Percentiles rank a stretch among this genome's conserved stretches.
Conservation (phyloP, 202 grass and related monocot species). For the Setaria italica region DNA sequence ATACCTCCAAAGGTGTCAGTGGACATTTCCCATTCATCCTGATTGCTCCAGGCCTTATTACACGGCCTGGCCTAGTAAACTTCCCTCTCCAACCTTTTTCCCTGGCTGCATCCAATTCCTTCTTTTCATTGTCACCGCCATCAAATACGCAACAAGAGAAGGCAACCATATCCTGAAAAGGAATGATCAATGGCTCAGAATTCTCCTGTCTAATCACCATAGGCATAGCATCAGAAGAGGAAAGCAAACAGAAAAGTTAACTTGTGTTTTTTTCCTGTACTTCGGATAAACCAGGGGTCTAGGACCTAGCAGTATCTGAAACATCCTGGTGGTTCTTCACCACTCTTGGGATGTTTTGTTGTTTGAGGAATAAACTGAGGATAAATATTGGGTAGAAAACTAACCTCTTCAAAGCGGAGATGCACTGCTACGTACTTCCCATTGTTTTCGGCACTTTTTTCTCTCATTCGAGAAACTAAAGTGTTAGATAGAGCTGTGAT, state of each 20-base stretch:
- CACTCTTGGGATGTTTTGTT: slow-evolving; percentile 4
- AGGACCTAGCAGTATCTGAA: slow-evolving; percentile 11
- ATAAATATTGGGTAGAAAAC: slow-evolving; percentile 27
- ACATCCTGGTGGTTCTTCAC: neutral
- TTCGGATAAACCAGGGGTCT: neutral
- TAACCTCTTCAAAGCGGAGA: slow-evolving; percentile 98
- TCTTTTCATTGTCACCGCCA: slow-evolving; percentile 76
- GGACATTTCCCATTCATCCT: slow-evolving; percentile 98
- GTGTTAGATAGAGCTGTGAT: slow-evolving; percentile 71
- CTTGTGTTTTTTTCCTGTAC: neutral
- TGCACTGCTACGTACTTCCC: slow-evolving; percentile 92
- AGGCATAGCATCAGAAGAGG: neutral
- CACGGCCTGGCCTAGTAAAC: slow-evolving; percentile 88
- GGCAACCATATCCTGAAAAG: slow-evolving; percentile 97
- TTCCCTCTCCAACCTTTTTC: slow-evolving; percentile 97
- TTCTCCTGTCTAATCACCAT: slow-evolving; percentile 12
- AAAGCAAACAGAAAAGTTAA: slow-evolving; percentile 27
- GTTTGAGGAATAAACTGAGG: slow-evolving; percentile 8
- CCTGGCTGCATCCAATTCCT: slow-evolving; percentile 87
- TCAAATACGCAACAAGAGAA: slow-evolving; percentile 98
- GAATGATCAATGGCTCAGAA: slow-evolving; percentile 17
- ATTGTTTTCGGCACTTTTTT: slow-evolving; percentile 65
- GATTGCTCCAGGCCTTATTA: slow-evolving; percentile 91
- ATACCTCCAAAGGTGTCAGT: slow-evolving; percentile 98
- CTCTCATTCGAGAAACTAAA: slow-evolving; percentile 91